A percentile compares a stretch with the other conserved stretches of the same genome.
Evolutionary conservation across 805 yeast genomes (phyloP).

Genomic region (Ogataea polymorpha): DNA sequence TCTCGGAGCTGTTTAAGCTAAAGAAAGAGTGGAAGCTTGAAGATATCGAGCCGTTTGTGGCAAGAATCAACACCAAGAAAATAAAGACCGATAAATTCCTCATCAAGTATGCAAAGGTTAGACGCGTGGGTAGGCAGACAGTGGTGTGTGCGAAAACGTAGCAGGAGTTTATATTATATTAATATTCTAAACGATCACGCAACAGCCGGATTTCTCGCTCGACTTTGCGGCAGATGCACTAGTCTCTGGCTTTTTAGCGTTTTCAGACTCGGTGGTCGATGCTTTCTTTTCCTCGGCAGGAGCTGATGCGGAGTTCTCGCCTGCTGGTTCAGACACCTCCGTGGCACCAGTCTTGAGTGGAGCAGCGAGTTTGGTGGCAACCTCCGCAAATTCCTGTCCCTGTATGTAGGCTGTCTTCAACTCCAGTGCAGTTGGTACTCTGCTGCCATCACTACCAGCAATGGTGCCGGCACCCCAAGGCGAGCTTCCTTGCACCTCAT

Average conservation of each 20-base stretch:
- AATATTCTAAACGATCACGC: conserved; percentile 11
- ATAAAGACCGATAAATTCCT: conserved; percentile 55
- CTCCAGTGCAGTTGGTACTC: conserved; percentile 63
- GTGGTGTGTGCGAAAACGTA: conserved; percentile 17
- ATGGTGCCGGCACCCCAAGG: conserved; percentile 86
- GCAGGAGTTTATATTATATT: neutral
- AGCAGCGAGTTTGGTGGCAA: conserved; percentile 30
- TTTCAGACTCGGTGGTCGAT: conserved; percentile 6
- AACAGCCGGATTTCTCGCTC: conserved; percentile 10
- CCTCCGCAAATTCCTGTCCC: conserved; percentile 61
- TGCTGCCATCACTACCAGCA: conserved; percentile 76
- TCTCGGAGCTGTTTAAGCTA: conserved; percentile 48
- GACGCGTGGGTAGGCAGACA: conserved; percentile 40
- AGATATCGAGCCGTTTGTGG: conserved; percentile 62
- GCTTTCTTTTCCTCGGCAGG: conserved; percentile 7
- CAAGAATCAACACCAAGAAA: conserved; percentile 52
- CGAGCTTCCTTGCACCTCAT: conserved; percentile 74
- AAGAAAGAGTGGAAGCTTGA: conserved; percentile 60
- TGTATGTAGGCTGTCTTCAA: conserved; percentile 60
- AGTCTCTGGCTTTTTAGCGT: conserved; percentile 1
- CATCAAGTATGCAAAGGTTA: conserved; percentile 60
- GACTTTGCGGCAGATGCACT: conserved; percentile 8
- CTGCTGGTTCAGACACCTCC: neutral
- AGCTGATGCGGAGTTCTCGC: conserved; percentile 3
- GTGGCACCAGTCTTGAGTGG: neutral